Base-by-base conservation (phyloP, 176 grass and related monocot genomes). In the Olyra latifolia region DNA sequence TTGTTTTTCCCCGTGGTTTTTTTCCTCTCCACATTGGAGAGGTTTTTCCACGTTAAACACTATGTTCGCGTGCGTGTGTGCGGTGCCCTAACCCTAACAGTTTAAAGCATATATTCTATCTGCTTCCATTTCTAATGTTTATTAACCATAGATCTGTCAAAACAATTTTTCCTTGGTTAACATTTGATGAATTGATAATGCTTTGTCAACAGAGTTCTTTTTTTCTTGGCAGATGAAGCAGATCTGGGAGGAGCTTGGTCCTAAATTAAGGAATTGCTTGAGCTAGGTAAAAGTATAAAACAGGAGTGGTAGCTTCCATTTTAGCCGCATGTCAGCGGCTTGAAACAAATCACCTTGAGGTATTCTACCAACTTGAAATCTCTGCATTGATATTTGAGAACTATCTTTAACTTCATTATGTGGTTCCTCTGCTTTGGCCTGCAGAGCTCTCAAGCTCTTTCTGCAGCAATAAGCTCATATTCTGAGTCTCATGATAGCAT, bases 171-270 rank as follows among this genome's bases (percentile, higher is more conserved):
- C 9, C 41, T 24, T 11, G 0, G 13, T 61, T 47, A 49, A 30
- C 41, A 42, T 40, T 15, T 53, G 35, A 62, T 62, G 54, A 32
- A 58, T 82, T 76, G 25, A 62, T 11, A 82, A 71, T 66, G 6
- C 58, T 40, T 71, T 44, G 29, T 62, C 16, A 46, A 20, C 77
- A 62, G 19, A 62, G 11, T 66, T 69, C 13, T 83, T 84, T 49
- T 62, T 45, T 82, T 67, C 2, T 86, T 27, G 48, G 28, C 88
- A 91, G 95, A 89, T 98, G 83, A 77, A 89, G 28, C 88, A 90
- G 84, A 91, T 95, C 27, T 95, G 90, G 90, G 90, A 89, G 71
- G 95, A 98, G 74, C 88, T 98, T 87, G 90, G 95, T 81, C 66
- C 84, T 54, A 98, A 66, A 66, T 89, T 49, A 95, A 93, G 70